A percentile compares a stretch with the other conserved stretches of the same genome.
Evolutionary conservation across 2,329 filamentous ascomycete genomes (phyloP).

Genomic region (Fusarium haematococcum): DNA sequence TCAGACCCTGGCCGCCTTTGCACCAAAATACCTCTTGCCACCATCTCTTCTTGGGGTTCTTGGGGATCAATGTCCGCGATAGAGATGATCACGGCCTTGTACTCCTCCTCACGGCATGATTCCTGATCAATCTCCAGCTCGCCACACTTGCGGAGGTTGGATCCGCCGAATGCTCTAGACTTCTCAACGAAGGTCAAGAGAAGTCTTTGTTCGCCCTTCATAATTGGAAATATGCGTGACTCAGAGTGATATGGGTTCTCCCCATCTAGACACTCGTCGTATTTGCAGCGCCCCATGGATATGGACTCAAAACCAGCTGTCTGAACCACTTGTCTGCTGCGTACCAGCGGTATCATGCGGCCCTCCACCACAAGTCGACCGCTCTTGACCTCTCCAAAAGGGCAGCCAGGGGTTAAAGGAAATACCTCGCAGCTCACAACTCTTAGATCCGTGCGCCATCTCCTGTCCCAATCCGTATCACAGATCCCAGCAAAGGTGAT

Average conservation of each 20-base stretch:
- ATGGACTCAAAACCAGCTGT: accelerated
- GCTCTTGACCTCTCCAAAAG: not conserved
- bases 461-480: not conserved
- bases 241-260: not conserved
- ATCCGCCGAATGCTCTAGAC: accelerated
- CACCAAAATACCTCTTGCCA: not conserved
- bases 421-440: not conserved
- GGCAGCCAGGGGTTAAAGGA: not conserved
- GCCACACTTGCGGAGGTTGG: not conserved
- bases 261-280: not conserved
- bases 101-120: not conserved
- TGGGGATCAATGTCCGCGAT: not conserved
- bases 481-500: not conserved
- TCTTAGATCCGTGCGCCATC: not conserved
- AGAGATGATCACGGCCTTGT: not conserved
- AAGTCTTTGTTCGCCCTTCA: not conserved
- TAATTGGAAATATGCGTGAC: not conserved
- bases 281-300: not conserved
- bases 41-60: not conserved
- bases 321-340: not conserved
- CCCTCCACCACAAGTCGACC: not conserved
- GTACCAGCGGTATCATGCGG: not conserved
- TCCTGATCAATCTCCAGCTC: not conserved
- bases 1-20: not conserved
- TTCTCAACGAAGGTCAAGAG: not conserved